A percentile compares a stretch with the other conserved stretches of the same genome.
phyloP scores from a whole-genome alignment of 2,329 filamentous ascomycete genomes.

The Septoria petroselini region DNA sequence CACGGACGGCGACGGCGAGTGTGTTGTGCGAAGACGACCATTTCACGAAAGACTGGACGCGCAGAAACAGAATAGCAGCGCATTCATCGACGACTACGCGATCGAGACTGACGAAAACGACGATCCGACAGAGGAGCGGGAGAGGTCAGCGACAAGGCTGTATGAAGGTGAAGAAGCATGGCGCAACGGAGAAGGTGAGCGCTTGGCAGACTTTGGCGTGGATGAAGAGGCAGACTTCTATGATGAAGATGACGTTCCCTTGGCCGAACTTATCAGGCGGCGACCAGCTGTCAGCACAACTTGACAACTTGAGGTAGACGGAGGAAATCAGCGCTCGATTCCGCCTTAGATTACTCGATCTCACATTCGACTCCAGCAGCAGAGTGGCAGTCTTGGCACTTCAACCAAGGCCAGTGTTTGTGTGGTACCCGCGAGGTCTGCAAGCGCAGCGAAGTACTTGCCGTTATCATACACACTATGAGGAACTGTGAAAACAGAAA shows the following conservation, averaged over 20 bases:
- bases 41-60: conserved; percentile 43
- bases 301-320: too few species aligned
- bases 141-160: conserved; percentile 15
- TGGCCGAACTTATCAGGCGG: conserved; percentile 64
- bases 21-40: conserved; percentile 40
- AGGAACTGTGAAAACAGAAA: too few species aligned
- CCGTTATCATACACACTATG: too few species aligned
- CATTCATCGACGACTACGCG: conserved; percentile 26
- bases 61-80: conserved; percentile 19
- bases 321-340: too few species aligned
- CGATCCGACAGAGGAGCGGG: conserved; percentile 34
- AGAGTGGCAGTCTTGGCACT: too few species aligned
- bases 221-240: conserved; percentile 71
- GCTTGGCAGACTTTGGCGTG: conserved; percentile 72
- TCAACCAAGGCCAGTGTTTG: too few species aligned
- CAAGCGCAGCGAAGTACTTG: too few species aligned
- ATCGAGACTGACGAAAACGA: conserved; percentile 48
- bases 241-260: conserved; percentile 65
- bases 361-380: too few species aligned
- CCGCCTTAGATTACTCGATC: too few species aligned
- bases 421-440: too few species aligned
- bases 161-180: conserved; percentile 57
- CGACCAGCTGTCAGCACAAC: conserved; percentile 32
- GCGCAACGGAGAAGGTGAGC: conserved; percentile 73
- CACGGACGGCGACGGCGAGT: conserved; percentile 30